These are phyloP conservation scores for Musa beccarii DNA, from an alignment of 176 grass and related monocot species.

Conservation along the genomic window DNA sequence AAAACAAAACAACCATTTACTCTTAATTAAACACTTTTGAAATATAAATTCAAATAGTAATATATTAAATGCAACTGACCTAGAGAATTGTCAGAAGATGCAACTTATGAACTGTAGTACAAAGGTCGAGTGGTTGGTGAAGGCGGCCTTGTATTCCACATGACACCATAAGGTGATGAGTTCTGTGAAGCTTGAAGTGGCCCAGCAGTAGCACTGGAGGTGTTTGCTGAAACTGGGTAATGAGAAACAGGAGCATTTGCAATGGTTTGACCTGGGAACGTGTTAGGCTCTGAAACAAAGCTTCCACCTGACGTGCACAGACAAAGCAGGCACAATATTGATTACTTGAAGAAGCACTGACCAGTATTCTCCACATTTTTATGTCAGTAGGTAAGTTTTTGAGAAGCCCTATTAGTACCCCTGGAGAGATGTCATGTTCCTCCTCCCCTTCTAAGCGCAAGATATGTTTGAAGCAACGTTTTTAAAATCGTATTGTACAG, in stretches of 20 bases:
- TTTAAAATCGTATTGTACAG: too few relatives aligned
- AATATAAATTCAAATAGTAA: neutral
- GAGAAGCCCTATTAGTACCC: slow-evolving; percentile 78
- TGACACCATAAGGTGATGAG: slow-evolving; percentile 33
- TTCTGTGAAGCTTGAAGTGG: slow-evolving; percentile 35
- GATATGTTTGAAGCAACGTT: neutral
- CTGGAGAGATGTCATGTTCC: slow-evolving; percentile 65
- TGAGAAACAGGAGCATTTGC: slow-evolving; percentile 12
- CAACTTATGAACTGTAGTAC: slow-evolving; percentile 4
- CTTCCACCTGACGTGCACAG: slow-evolving; percentile 42
- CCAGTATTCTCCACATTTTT: slow-evolving; percentile 83
- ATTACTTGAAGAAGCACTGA: slow-evolving; percentile 98
- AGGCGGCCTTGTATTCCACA: slow-evolving; percentile 21
- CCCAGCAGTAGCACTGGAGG: slow-evolving; percentile 15
- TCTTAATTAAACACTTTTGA: neutral
- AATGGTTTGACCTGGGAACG: slow-evolving; percentile 30
- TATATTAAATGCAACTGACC: neutral
- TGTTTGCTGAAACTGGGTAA: slow-evolving; percentile 29
- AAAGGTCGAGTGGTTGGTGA: neutral
- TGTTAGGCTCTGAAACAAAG: slow-evolving; percentile 26
- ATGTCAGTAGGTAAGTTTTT: slow-evolving; percentile 86
- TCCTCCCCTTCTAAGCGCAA: neutral
- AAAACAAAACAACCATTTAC: too few relatives aligned
- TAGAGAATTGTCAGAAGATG: neutral
- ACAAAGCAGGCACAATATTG: slow-evolving; percentile 87